These are phyloP conservation scores for Epicoccum nigrum DNA, from an alignment of 2,329 filamentous ascomycete genomes.

Conservation along the genomic window DNA sequence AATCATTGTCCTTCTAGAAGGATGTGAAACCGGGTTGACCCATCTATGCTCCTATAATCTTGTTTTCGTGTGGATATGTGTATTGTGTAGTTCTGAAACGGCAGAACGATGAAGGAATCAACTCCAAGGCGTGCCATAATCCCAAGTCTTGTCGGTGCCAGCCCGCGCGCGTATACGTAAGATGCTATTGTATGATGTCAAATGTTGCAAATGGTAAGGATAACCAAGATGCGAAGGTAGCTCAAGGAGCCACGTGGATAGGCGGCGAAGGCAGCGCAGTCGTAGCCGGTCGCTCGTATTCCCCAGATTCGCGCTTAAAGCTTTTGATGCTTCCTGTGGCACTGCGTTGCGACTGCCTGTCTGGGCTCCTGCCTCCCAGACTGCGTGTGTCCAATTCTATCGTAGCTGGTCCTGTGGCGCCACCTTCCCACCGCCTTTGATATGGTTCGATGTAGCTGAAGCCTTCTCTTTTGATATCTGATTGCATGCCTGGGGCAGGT, in stretches of 20 bases:
- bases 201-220: not conserved
- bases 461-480: constrained; percentile 37
- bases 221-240: not conserved
- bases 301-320: constrained; percentile 42
- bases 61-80: constrained; percentile 27
- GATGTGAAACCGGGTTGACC: constrained; percentile 22
- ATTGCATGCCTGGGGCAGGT: constrained; percentile 37
- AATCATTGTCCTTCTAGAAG: constrained; percentile 39
- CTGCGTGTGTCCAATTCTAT: constrained; percentile 36
- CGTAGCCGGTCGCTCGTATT: constrained; percentile 27
- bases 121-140: constrained; percentile 5
- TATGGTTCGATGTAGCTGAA: constrained; percentile 39
- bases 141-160: constrained; percentile 37
- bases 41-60: constrained; percentile 25
- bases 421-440: constrained; percentile 41
- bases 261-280: constrained; percentile 29
- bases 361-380: constrained; percentile 39
- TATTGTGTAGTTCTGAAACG: constrained; percentile 12
- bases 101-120: constrained; percentile 1
- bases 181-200: constrained; percentile 4
- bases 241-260: constrained; percentile 21
- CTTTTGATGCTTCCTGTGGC: constrained; percentile 43
- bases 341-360: constrained; percentile 43
- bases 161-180: constrained; percentile 31
- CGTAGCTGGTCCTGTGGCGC: constrained; percentile 25